Evolutionary conservation across 176 grass and related monocot species (phyloP), one percentile per base, ranked within the genome.

Genomic region (Melocanna baccifera): DNA sequence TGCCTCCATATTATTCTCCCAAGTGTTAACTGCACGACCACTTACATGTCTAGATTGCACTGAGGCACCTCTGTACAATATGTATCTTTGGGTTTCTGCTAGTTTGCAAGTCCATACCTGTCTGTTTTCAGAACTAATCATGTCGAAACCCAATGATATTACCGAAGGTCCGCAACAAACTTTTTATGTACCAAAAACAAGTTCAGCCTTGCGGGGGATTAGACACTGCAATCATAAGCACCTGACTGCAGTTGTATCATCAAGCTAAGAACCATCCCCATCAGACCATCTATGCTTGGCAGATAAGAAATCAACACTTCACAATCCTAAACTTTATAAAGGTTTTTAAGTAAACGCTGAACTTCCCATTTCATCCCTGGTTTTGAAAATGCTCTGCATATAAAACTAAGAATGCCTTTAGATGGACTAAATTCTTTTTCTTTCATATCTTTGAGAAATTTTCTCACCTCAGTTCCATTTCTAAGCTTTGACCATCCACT

Each of bases 371-470:
- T 91, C 75, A 79, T 92, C 23, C 83, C 87, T 25, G 91, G 89
- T 84, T 67, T 98, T 80, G 87, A 93, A 90, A 98, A 98, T 82
- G 91, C 85, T 83, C 82, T 92, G 36, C 83, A 90, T 51, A 98
- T 88, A 86, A 45, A 89, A 87, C 22, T 81, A 79, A 95, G 71
- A 84, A 91, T 98, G 50, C 68, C 69, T 88, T 91, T 90, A 45
- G 76, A 74, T 67, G 96, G 96, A 75, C 70, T 83, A 79, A 93
- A 95, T 71, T 86, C 89, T 63, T 77, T 91, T 84, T 81, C 92
- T 69, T 90, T 91, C 96, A 98, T 98, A 81, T 98, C 96, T 87
- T 90, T 85, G 52, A 98, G 85, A 71, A 95, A 79, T 26, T 71
- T 88, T 90, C 72, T 88, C 67, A 95, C 88, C 63, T 95, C 91